These are phyloP conservation scores for Trichoderma polysporum DNA, from an alignment of 2,329 filamentous ascomycete genomes.

Conservation along the genomic window DNA sequence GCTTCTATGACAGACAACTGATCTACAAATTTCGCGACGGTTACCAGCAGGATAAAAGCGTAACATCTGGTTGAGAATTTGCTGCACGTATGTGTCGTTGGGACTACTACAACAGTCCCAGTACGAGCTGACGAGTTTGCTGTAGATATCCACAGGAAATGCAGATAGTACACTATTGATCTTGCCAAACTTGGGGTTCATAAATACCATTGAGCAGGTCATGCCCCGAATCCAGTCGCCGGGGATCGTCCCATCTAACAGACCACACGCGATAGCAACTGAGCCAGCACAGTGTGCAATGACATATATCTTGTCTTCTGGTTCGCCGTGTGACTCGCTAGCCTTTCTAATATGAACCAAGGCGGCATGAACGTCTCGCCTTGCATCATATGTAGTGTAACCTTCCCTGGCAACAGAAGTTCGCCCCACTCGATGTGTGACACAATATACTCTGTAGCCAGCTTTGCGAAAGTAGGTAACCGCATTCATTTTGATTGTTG, in stretches of 20 bases:
- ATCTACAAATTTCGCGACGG: too few relatives aligned
- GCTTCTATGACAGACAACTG: too few relatives aligned
- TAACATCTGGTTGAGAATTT: too few relatives aligned
- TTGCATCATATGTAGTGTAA: constrained; percentile 60
- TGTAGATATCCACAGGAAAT: constrained; percentile 22
- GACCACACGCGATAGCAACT: constrained; percentile 55
- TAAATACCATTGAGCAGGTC: constrained; percentile 60
- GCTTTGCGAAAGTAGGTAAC: constrained; percentile 61
- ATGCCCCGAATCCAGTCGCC: constrained; percentile 57
- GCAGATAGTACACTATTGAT: constrained; percentile 22
- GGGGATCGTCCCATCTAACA: constrained; percentile 62
- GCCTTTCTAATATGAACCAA: constrained; percentile 51
- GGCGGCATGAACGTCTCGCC: constrained; percentile 58
- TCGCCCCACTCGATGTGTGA: constrained; percentile 58
- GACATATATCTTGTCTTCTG: constrained; percentile 48
- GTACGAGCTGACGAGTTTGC: constrained; percentile 22
- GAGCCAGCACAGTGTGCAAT: constrained; percentile 64
- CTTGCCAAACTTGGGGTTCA: constrained; percentile 49
- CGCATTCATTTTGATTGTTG: too few relatives aligned
- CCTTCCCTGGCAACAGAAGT: constrained; percentile 51
- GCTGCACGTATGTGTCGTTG: too few relatives aligned
- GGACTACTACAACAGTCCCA: constrained; percentile 26
- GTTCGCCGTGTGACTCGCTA: constrained; percentile 28
- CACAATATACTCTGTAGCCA: constrained; percentile 59
- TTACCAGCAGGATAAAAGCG: too few relatives aligned